Evolutionary conservation across 352 stramenopile genomes (phyloP).

Genomic region (Blastocystis sp.): DNA sequence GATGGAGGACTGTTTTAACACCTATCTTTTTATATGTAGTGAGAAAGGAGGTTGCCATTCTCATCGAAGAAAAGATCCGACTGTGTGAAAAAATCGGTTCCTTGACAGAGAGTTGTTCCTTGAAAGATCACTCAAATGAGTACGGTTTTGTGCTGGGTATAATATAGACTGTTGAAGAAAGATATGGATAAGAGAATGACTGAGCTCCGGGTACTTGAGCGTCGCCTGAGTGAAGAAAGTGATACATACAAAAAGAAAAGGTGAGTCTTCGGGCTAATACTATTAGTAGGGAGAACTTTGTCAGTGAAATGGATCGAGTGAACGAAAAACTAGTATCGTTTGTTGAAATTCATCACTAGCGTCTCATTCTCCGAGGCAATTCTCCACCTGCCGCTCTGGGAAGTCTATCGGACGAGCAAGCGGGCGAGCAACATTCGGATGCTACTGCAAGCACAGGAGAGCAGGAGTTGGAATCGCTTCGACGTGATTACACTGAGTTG

Average conservation of each 20-base stretch:
- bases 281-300: not conserved
- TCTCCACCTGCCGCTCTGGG: not conserved
- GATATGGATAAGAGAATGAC: constrained; percentile 29
- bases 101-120: constrained; percentile 6
- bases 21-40: not conserved
- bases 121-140: constrained; percentile 33
- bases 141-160: not conserved
- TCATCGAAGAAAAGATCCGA: constrained; percentile 19
- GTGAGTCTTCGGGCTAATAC: not conserved
- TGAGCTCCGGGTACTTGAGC: not conserved
- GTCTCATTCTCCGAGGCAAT: not conserved
- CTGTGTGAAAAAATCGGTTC: constrained; percentile 25
- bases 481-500: not conserved
- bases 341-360: not conserved
- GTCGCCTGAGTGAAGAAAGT: not conserved
- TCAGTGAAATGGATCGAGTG: not conserved
- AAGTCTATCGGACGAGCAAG: not conserved
- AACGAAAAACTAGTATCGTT: not conserved
- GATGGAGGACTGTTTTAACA: not conserved
- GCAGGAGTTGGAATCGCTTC: not conserved
- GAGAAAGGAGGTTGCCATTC: not conserved
- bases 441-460: not conserved
- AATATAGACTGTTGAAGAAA: not conserved
- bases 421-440: not conserved
- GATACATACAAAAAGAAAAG: not conserved